Evolutionary conservation across 192 early-diverging fungal genomes (phyloP).

Genomic region (Phlyctochytrium planicorne): DNA sequence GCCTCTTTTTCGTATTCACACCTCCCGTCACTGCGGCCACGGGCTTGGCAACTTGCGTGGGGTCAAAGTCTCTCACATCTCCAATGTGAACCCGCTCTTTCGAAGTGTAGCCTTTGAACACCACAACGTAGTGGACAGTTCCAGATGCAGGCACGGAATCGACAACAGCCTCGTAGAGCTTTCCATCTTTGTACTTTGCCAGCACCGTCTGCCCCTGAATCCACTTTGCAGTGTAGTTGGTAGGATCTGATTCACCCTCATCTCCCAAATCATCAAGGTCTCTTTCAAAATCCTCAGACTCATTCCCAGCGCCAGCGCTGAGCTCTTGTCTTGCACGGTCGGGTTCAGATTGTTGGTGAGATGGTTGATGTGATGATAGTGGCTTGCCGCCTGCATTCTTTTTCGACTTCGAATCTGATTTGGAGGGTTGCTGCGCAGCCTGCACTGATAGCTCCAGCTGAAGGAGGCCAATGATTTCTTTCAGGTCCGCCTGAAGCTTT

Average conservation of each 20-base stretch:
- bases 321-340: constrained; percentile 1
- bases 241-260: not conserved
- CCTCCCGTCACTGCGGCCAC: constrained; percentile 25
- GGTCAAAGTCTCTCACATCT: constrained; percentile 42
- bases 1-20: constrained; percentile 11
- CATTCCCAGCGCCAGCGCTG: constrained; percentile 4
- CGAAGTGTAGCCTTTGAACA: constrained; percentile 63
- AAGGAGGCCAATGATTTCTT: constrained; percentile 63
- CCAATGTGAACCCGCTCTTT: constrained; percentile 48
- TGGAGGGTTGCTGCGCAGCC: not conserved
- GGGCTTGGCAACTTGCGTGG: constrained; percentile 26
- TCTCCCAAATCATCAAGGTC: constrained; percentile 4
- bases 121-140: constrained; percentile 41
- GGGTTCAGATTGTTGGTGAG: not conserved
- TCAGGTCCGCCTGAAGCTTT: constrained; percentile 64
- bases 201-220: constrained; percentile 59
- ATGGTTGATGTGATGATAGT: not conserved
- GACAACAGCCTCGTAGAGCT: constrained; percentile 65
- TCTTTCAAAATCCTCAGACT: constrained; percentile 6
- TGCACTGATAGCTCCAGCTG: not conserved
- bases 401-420: too few species aligned
- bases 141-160: constrained; percentile 46
- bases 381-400: not conserved
- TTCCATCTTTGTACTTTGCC: constrained; percentile 68
- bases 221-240: constrained; percentile 20